Base-by-base conservation (phyloP, 371 early-diverging fungal genomes). In the Mortierella sp. region DNA sequence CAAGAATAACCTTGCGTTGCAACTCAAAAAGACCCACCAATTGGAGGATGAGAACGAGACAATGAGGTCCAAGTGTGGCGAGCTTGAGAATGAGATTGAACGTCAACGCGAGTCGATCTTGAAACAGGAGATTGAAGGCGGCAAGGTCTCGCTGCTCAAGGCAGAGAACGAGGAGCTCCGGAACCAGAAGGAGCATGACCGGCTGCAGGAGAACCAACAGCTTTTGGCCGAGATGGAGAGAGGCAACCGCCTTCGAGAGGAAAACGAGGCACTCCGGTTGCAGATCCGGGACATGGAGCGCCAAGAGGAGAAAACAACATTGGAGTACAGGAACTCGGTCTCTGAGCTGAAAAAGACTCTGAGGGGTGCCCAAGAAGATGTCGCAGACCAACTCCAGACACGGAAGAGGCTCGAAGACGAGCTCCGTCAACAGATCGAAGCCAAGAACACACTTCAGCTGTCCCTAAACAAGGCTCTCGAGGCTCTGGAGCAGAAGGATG, bases 131-230 rank as follows among this genome's bases (percentile, higher is more conserved):
- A 87, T 87, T 34, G 87, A 87, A 19, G 81, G 73, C 2, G 71
- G 83, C 46, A 87, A 87, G 53, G 83, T 83, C 0, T 81, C 81
- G 14, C 26, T 83, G 1, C 48, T 82, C 16, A 83, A 83, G 69
- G 83, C 83, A 13, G 83, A 87, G 71, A 83, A 87, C 26, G 87
- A 87, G 57, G 83, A 87, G 59, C 79, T 83, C n/a, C 72, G 79
- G 50, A 82, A 71, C 21, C 80, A 87, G 46, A 77, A 83, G 72
- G 83, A 87, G 40, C 78, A 83, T 40, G 83, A 83, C 46, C 70
- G 73, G 0, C 71, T 83, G 37, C 77, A 78, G 48, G 81, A 83
- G 55, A 83, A 83, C 55, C 82, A 86, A 13, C 71, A 82, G 2
- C 71, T 86, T 13, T 61, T 86, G 79, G 80, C 76, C 26, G 86